Conservation (phyloP, 1,139 yeast genomes). For the Citeromyces hawaiiensis region DNA sequence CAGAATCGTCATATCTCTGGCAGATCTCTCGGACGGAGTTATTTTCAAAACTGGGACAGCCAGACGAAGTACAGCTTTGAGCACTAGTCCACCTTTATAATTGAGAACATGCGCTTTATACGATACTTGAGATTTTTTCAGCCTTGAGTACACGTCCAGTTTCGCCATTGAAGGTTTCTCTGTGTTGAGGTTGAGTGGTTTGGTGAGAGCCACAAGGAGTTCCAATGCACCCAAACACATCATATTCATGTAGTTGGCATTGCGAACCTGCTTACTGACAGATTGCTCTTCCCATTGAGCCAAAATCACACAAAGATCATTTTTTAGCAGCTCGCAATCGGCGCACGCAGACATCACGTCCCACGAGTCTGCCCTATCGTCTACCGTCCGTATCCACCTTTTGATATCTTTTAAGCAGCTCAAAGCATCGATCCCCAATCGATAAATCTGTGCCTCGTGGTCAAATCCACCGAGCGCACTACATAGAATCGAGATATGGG, state of each 20-base stretch:
- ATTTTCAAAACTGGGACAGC: slow-evolving; percentile 55
- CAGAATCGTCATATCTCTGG: slow-evolving; percentile 62
- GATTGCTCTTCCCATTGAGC: slow-evolving; percentile 51
- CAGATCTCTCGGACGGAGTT: slow-evolving; percentile 41
- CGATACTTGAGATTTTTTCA: slow-evolving; percentile 49
- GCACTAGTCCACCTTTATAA: slow-evolving; percentile 44
- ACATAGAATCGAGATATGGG: slow-evolving; percentile 59
- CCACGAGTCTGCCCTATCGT: slow-evolving; percentile 52
- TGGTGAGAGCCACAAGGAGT: slow-evolving; percentile 69
- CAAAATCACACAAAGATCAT: slow-evolving; percentile 65
- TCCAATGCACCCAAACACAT: slow-evolving; percentile 66
- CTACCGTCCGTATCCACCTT: slow-evolving; percentile 77
- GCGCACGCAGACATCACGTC: slow-evolving; percentile 86
- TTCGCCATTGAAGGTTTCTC: slow-evolving; percentile 39
- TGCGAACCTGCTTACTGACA: slow-evolving; percentile 10
- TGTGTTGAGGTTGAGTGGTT: slow-evolving; percentile 54
- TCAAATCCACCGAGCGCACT: slow-evolving; percentile 80
- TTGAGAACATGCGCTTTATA: slow-evolving; percentile 62
- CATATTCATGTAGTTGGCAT: slow-evolving; percentile 29
- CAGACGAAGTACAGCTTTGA: slow-evolving; percentile 59
- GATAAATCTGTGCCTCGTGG: slow-evolving; percentile 30
- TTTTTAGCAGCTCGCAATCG: slow-evolving; percentile 58
- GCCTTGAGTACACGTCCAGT: slow-evolving; percentile 38
- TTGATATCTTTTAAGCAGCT: slow-evolving; percentile 83
- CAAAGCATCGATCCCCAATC: slow-evolving; percentile 81